Evolutionary conservation across 2,329 filamentous ascomycete species (phyloP).

Genomic region (Alternaria consortialis): DNA sequence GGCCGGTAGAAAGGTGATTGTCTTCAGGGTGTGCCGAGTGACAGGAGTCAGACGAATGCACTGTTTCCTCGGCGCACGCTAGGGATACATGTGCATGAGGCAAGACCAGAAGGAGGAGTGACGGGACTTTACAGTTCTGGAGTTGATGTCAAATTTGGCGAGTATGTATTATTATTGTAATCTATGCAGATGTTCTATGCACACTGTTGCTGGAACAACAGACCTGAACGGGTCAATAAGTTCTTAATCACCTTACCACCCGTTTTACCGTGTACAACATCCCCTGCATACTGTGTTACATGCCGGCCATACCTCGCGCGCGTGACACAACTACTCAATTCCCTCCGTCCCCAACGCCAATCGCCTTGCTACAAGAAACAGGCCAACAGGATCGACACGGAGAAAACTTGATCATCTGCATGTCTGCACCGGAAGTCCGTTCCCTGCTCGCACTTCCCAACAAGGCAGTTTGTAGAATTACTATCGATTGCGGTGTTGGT

Average conservation of each 20-base stretch:
- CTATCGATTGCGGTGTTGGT: slow-evolving; percentile 17
- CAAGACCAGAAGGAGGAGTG: background rate
- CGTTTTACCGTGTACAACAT: background rate
- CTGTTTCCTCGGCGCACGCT: background rate
- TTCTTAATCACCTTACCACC: background rate
- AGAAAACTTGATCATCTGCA: background rate
- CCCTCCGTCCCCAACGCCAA: background rate
- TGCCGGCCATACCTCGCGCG: background rate
- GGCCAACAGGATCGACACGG: background rate
- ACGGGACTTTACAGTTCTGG: background rate
- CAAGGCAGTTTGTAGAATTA: slow-evolving; percentile 6
- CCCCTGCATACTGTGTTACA: background rate
- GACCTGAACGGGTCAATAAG: background rate
- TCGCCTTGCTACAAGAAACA: background rate
- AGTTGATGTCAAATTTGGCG: background rate
- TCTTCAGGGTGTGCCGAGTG: background rate
- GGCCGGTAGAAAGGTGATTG: background rate
- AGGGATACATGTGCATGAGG: background rate
- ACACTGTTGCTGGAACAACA: background rate
- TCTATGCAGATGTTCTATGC: background rate
- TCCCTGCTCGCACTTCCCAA: slow-evolving; percentile 14
- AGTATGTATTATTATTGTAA: slow-evolving; percentile 1
- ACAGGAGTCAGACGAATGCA: background rate
- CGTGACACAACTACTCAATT: background rate
- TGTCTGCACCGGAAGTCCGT: background rate